Evolutionary conservation across 805 yeast species (phyloP), one percentile per base, ranked within the genome.

Genomic region (Candida quercuum): DNA sequence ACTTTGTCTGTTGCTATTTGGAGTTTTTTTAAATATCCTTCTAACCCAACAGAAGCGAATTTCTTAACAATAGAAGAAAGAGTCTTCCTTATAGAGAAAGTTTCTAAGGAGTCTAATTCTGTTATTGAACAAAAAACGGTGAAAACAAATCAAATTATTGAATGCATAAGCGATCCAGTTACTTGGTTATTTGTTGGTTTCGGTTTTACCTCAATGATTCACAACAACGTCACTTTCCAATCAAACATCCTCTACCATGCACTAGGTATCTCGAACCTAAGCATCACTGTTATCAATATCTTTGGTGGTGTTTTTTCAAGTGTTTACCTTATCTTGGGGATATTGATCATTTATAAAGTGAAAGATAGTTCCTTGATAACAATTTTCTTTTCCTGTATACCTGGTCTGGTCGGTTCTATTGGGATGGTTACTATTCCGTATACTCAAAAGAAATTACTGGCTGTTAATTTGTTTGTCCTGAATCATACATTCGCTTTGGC

Each of bases 171-270:
- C 37, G 74, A 70, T 40, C 66, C 66, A 33, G 40, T 60, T 6
- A 51, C 64, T 9, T 60, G 66, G 66, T 42, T 60, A 20, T 44
- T 42, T 29, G 50, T 43, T n/a, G 44, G 54, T 1, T 64, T 59
- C 40, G 57, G 58, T 38, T 54, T 72, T 14, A 48, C 60, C n/a
- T 60, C 59, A 34, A 67, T 63, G 61, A 51, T 72, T 40, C 69
- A 71, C 6, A 72, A 71, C 41, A 67, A 68, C 42, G 51, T 71
- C 27, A 52, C 65, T 2, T 72, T 64, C 45, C 76, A 71, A 43
- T 68, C 66, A 34, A 65, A 66, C 28, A 44, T 69, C 23, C 51
- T 72, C 13, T 71, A 57, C 41, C 62, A 51, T n/a, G 51, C 61
- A 23, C 49, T 72, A 40, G 56, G 59, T 6, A 49, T 55, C 15